Conservation (phyloP, 2,329 filamentous ascomycete species). For the Botrytis pseudocinerea region DNA sequence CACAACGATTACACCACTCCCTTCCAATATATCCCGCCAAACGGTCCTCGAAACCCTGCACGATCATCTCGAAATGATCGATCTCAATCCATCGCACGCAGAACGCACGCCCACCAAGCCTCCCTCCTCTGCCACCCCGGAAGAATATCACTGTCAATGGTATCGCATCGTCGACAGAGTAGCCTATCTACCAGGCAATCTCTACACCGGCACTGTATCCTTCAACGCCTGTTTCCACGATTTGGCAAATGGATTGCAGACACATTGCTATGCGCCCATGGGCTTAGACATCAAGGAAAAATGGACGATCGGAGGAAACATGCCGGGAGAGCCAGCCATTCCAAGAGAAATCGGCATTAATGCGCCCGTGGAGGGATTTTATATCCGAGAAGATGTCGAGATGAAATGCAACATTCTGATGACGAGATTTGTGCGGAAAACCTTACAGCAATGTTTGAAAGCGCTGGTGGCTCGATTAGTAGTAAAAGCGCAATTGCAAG, state of each 20-base stretch:
- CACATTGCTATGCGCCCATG: conserved; percentile 80
- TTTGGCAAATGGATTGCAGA: conserved; percentile 70
- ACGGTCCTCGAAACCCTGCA: conserved; percentile 74
- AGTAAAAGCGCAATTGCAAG: conserved; percentile 47
- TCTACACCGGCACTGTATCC: conserved; percentile 65
- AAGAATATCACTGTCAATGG: conserved; percentile 75
- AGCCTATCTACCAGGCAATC: conserved; percentile 66
- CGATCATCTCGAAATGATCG: conserved; percentile 79
- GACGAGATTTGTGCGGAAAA: conserved; percentile 76
- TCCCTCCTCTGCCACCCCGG: conserved; percentile 64
- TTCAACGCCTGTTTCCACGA: conserved; percentile 84
- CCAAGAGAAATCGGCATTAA: conserved; percentile 67
- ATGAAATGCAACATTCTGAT: conserved; percentile 79
- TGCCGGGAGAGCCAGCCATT: conserved; percentile 68
- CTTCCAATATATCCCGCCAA: conserved; percentile 64
- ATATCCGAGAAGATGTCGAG: conserved; percentile 79
- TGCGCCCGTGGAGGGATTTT: conserved; percentile 68
- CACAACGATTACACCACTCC: conserved; percentile 78
- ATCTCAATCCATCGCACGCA: conserved; percentile 61
- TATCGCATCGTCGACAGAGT: conserved; percentile 78
- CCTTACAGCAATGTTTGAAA: conserved; percentile 74
- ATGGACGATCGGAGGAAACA: conserved; percentile 73
- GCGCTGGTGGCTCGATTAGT: conserved; percentile 65
- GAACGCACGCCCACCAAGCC: conserved; percentile 68
- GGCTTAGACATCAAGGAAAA: conserved; percentile 76